Evolutionary conservation across 352 stramenopile species (phyloP), one percentile per base, ranked within the genome.

Genomic region (Globisporangium sylvaticum): DNA sequence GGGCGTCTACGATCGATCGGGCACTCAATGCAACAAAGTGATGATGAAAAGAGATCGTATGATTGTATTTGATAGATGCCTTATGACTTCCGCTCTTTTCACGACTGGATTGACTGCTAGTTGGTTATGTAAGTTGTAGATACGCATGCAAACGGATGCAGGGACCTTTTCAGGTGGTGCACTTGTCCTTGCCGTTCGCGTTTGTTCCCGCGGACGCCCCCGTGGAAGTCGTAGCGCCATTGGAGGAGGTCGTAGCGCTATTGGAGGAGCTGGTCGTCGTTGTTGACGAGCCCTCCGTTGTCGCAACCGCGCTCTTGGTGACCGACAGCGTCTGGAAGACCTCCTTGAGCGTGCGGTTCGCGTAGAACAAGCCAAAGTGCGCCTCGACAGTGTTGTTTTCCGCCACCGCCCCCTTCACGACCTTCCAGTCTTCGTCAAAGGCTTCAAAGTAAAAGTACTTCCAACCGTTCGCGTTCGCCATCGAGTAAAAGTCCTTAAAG

Each of bases 391-490:
- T 80, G 67, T 76, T 70, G 34, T 83, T 72, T 31, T 32, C 56
- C 14, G 56, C 29, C 20, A 27, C 31, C n/a, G 54, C 74, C 10
- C 32, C 55, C n/a, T 75, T 59, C 2, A 5, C 37, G 3, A 73
- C 58, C 69, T 90, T 90, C 84, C 84, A 92, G 44, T 72, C 58
- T 59, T 85, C 76, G 32, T 92, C 84, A 29, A 89, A 90, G 9
- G 75, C 81, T 46, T 77, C 75, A 62, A 90, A 92, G 74, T 90
- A 92, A 71, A 84, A 92, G 73, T 80, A 89, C 50, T 77, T 73
- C 75, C 81, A 81, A 2, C 64, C n/a, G n/a, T 76, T 42, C 39
- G 68, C n/a, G 29, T 58, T 48, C 1, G 83, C 85, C 48, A 87
- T 70, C 3, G 70, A 24, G 53, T 75, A 68, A 54, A 93, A 91